Evolutionary conservation across 192 early-diverging fungal genomes (phyloP).

Genomic region (Thamnidium elegans): DNA sequence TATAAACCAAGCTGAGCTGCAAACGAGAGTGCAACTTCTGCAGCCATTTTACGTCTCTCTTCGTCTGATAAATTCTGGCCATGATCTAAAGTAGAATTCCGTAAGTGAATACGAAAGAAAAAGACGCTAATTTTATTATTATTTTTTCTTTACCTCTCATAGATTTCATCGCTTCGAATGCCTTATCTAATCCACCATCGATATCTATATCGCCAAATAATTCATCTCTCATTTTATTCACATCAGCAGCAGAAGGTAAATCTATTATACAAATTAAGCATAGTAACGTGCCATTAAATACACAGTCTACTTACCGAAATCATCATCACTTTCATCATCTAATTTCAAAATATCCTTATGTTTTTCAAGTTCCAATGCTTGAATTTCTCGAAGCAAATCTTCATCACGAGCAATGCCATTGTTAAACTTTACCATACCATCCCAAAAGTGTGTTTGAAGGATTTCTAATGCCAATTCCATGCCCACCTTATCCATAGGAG

Average conservation of each 20-base stretch:
- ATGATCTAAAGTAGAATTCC: slow-evolving; percentile 36
- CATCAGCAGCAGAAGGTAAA: slow-evolving; percentile 36
- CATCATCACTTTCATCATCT: slow-evolving; percentile 16
- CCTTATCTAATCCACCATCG: slow-evolving; percentile 51
- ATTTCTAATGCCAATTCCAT: slow-evolving; percentile 58
- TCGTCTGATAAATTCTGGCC: slow-evolving; percentile 49
- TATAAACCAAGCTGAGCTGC: slow-evolving; percentile 37
- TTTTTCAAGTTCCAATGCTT: background rate
- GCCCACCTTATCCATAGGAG: slow-evolving; percentile 39
- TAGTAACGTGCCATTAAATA: no score
- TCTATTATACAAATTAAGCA: slow-evolving; percentile 4
- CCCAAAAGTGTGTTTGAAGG: slow-evolving; percentile 65
- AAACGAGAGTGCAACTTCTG: slow-evolving; percentile 55
- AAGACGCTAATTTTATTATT: background rate
- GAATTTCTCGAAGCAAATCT: background rate
- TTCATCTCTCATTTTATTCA: slow-evolving; percentile 41
- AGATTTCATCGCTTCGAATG: slow-evolving; percentile 44
- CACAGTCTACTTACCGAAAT: slow-evolving; percentile 3
- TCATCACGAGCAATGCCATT: background rate
- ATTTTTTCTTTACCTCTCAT: slow-evolving; percentile 55
- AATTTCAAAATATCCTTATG: slow-evolving; percentile 5
- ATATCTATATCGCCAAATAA: slow-evolving; percentile 49
- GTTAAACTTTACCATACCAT: slow-evolving; percentile 48
- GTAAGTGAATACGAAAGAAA: background rate
- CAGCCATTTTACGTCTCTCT: slow-evolving; percentile 54